Base-by-base conservation (phyloP, 768 basidiomycete species). In the Saitozyma sp. region DNA sequence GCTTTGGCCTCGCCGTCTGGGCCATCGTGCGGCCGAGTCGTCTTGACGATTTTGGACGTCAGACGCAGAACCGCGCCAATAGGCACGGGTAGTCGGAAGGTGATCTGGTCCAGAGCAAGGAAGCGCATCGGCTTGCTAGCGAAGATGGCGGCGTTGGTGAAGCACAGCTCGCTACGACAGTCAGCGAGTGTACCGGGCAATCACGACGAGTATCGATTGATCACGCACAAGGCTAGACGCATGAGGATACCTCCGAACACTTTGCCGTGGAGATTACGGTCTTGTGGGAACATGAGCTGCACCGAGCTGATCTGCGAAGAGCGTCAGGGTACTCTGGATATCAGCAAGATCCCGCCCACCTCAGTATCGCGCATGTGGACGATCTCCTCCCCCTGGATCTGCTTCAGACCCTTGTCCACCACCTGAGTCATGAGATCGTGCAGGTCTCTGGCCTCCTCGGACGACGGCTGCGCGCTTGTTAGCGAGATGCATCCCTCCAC, bases 281-380 rank as follows among this genome's bases (percentile, higher is more conserved):
- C 89, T 80, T 91, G 90, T 0, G 89, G 90, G 74, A 90, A 90
- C 88, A 91, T 90, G 38, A 90, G 79, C 83, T 89, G 75, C 1
- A 78, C 77, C 13, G 66, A 66, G 37, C 65, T 63, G 13, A 71
- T 58, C 74, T 72, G 64, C 13, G 3, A 37, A 29, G 3, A 56
- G 50, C 54, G 51, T 52, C 51, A 17, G 39, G 17, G 19, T 6
- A 1, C 42, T 37, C 40, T 9, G n/a, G 11, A 2, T 11, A 49
- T 16, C 13, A 16, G 13, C 50, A 50, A 14, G 48, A 56, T 8
- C 20, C 10, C 85, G 77, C 89, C 87, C 20, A 89, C 77, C 57
- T 82, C 82, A 0, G 90, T 90, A 62, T 90, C 87, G 0, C 85
- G 86, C 86, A 91, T 89, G 84, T 85, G 87, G 0, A 89, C 88